Evolutionary conservation across 2,329 filamentous ascomycete genomes (phyloP).

Genomic region (Diaporthe amygdali): DNA sequence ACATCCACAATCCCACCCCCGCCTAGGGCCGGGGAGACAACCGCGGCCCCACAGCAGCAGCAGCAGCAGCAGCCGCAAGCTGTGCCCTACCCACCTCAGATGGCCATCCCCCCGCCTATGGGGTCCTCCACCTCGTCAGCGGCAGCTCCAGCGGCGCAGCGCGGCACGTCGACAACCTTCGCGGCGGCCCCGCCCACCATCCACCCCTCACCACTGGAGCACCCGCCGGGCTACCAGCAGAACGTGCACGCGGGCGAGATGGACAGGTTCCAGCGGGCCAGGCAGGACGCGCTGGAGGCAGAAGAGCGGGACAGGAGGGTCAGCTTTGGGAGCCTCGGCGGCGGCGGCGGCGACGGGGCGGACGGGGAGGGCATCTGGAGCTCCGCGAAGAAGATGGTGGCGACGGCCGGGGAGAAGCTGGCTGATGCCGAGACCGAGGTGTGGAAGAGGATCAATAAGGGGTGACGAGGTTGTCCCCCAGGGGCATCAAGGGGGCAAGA

Average conservation of each 20-base stretch:
- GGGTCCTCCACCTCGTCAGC: constrained; percentile 34
- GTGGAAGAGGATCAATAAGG: constrained; percentile 68
- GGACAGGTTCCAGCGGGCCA: constrained; percentile 50
- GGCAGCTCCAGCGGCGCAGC: constrained; percentile 43
- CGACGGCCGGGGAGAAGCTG: constrained; percentile 61
- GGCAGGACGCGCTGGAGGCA: constrained; percentile 41
- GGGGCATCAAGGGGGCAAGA: not conserved
- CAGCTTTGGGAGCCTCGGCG: constrained; percentile 1
- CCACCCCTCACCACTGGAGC: constrained; percentile 37
- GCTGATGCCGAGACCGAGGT: constrained; percentile 65
- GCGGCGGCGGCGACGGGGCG: constrained; percentile 26
- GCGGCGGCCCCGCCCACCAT: constrained; percentile 18
- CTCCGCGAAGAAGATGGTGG: constrained; percentile 62
- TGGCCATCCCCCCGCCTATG: constrained; percentile 54
- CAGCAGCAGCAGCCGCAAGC: constrained; percentile 36
- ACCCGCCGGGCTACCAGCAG: constrained; percentile 63
- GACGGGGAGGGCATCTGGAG: constrained; percentile 57
- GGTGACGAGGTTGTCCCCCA: not conserved
- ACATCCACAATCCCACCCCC: constrained; percentile 51
- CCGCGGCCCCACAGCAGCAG: constrained; percentile 37
- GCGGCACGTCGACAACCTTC: constrained; percentile 50
- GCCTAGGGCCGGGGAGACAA: constrained; percentile 54
- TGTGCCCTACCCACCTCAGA: constrained; percentile 50
- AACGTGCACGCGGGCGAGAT: constrained; percentile 58
- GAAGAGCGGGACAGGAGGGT: constrained; percentile 32